phyloP scores from a whole-genome alignment of 2,329 filamentous ascomycete genomes.

The Ceratocystis alfenasii region DNA sequence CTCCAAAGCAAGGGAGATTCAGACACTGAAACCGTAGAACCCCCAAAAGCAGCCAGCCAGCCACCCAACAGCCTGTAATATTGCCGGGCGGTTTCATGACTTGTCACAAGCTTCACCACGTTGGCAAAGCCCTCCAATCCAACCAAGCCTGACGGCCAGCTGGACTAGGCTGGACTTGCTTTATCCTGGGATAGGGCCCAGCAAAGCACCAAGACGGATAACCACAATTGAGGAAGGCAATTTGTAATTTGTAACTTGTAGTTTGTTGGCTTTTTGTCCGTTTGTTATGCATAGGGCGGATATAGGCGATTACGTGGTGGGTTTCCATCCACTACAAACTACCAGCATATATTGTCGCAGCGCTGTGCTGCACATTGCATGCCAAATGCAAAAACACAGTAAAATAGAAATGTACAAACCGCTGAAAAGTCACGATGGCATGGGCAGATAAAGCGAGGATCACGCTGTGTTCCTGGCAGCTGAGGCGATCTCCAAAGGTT shows the following conservation, averaged over 20 bases:
- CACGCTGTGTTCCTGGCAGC: slow-evolving; percentile 1
- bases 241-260: background rate
- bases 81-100: slow-evolving; percentile 6
- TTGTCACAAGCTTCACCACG: slow-evolving; percentile 2
- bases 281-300: background rate
- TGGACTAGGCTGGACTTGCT: no score
- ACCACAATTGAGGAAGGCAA: background rate
- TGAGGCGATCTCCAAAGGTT: background rate
- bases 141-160: background rate
- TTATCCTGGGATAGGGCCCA: no score
- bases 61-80: slow-evolving; percentile 1
- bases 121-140: no score
- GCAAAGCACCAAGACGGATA: no score
- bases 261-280: background rate
- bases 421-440: background rate
- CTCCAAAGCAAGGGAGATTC: background rate
- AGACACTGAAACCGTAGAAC: background rate
- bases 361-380: background rate
- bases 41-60: background rate
- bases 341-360: background rate
- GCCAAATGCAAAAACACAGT: background rate
- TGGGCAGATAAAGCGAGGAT: slow-evolving; percentile 7
- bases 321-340: background rate
- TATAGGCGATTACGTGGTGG: background rate
- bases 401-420: background rate